A percentile compares a stretch with the other conserved stretches of the same genome.
Conservation (phyloP, 305 asterid genomes). For the Solanum hybrid region DNA sequence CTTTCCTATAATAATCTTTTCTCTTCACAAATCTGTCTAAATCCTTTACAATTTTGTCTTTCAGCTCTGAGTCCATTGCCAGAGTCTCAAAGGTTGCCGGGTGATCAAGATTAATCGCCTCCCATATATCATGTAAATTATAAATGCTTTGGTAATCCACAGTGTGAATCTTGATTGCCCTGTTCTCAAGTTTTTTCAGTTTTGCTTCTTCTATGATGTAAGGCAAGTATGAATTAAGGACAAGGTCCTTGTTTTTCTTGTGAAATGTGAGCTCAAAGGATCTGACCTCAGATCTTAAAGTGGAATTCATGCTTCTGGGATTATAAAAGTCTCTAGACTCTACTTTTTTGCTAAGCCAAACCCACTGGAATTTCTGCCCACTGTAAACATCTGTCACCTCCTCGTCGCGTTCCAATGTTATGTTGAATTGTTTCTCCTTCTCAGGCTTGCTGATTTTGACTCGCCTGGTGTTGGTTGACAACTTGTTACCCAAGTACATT, state of each 20-base stretch:
- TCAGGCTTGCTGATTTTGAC: constrained; percentile 48
- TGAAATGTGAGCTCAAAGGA: constrained; percentile 59
- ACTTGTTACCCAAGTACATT: constrained; percentile 29
- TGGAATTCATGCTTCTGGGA: constrained; percentile 32
- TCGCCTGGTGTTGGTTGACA: constrained; percentile 34
- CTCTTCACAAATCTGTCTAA: constrained; percentile 41
- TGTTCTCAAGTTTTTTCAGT: constrained; percentile 25
- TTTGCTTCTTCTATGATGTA: constrained; percentile 18
- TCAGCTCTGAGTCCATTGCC: constrained; percentile 45
- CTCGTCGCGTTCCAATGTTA: constrained; percentile 36
- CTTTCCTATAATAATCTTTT: constrained; percentile 39
- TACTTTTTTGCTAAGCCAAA: constrained; percentile 23
- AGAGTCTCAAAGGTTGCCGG: constrained; percentile 55
- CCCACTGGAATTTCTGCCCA: constrained; percentile 42
- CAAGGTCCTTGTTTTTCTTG: constrained; percentile 29
- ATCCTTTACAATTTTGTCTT: constrained; percentile 34
- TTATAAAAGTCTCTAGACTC: constrained; percentile 21
- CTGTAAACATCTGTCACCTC: constrained; percentile 26
- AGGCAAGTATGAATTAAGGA: constrained; percentile 35
- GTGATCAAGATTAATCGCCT: constrained; percentile 36
- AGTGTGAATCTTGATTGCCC: constrained; percentile 35
- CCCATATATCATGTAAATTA: constrained; percentile 25
- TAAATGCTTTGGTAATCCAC: constrained; percentile 23
- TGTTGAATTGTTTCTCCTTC: constrained; percentile 30
- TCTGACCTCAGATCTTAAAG: constrained; percentile 30